These are phyloP conservation scores for Podaxis carcinomalis DNA, from an alignment of 768 basidiomycete species.

Conservation along the genomic window DNA sequence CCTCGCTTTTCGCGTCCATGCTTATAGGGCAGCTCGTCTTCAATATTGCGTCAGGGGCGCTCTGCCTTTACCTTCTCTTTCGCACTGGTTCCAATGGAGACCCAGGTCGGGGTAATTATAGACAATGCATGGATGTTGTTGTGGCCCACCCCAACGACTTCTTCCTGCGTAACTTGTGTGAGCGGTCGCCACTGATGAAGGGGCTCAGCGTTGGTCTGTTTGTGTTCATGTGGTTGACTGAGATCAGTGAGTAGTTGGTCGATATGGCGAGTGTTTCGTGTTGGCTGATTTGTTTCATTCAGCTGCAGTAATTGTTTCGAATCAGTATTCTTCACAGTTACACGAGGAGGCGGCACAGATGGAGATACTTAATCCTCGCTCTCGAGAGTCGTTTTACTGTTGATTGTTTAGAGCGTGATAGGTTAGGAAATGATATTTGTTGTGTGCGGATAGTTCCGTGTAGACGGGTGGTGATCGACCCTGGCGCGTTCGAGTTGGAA, in stretches of 20 bases:
- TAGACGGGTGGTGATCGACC: background rate
- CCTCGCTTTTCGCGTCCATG: constrained; percentile 17
- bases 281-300: background rate
- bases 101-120: background rate
- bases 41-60: constrained; percentile 23
- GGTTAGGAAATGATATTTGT: background rate
- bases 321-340: constrained; percentile 1
- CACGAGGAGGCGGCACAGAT: constrained; percentile 5
- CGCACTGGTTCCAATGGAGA: constrained; percentile 4
- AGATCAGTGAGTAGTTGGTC: constrained; percentile 2
- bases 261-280: background rate
- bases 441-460: background rate
- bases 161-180: constrained; percentile 5
- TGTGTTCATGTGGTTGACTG: constrained; percentile 4
- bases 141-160: background rate
- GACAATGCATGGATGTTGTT: constrained; percentile 5
- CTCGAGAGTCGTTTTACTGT: constrained; percentile 6
- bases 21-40: constrained; percentile 25
- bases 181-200: constrained; percentile 1
- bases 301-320: constrained; percentile 1
- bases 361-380: background rate
- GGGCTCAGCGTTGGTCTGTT: background rate
- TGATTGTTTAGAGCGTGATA: background rate
- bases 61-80: constrained; percentile 25
- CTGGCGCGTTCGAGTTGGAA: background rate